Conservation (phyloP, 2,329 filamentous ascomycete species). For the Meredithiella fracta region DNA sequence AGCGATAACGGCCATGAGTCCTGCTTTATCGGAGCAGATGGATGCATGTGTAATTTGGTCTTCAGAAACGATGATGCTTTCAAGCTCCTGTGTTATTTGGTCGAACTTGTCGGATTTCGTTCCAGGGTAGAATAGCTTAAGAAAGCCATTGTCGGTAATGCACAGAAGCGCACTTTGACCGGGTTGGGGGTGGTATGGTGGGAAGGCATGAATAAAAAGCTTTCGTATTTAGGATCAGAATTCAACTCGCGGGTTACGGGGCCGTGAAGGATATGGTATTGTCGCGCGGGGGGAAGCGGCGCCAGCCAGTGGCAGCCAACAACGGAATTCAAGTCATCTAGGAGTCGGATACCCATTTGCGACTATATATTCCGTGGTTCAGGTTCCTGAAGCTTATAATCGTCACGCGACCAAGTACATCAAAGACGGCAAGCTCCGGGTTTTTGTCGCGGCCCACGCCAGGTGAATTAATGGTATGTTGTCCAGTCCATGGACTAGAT, state of each 20-base stretch:
- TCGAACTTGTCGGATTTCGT: conserved; percentile 49
- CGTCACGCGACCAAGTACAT: conserved; percentile 59
- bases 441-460: conserved; percentile 59
- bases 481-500: conserved; percentile 44
- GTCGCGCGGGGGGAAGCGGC: conserved; percentile 32
- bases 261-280: conserved; percentile 26
- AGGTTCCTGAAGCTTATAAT: conserved; percentile 59
- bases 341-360: conserved; percentile 49
- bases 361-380: conserved; percentile 50
- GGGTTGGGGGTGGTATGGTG: conserved; percentile 56
- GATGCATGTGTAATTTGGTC: conserved; percentile 69
- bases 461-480: conserved; percentile 61
- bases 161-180: conserved; percentile 60
- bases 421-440: conserved; percentile 69
- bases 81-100: conserved; percentile 57
- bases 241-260: conserved; percentile 45
- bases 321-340: conserved; percentile 59
- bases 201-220: conserved; percentile 48
- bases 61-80: conserved; percentile 53
- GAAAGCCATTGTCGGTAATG: conserved; percentile 54
- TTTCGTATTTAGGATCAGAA: conserved; percentile 46
- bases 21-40: conserved; percentile 58
- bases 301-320: conserved; percentile 78
- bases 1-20: conserved; percentile 47
- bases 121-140: conserved; percentile 66